Evolutionary conservation across 768 basidiomycete genomes (phyloP), one percentile per base, ranked within the genome.

Genomic region (Termitomyces heimii): DNA sequence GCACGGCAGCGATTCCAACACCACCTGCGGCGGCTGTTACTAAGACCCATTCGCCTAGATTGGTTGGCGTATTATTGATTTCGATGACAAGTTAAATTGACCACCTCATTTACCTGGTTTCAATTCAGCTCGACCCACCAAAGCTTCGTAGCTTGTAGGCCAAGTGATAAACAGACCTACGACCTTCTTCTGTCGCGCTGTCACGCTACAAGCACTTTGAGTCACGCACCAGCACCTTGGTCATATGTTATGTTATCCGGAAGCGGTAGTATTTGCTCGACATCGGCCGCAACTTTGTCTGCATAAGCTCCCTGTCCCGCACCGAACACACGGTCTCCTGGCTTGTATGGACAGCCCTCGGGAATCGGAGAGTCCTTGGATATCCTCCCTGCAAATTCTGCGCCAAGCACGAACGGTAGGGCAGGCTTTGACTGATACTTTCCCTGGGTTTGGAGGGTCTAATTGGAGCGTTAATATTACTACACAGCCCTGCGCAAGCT

Each of bases 21-120:
- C 94, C 96, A 3, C 96, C 96, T 1, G 95, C 96, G n/a, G 92
- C 91, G 7, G 94, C 96, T 50, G 93, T 92, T 4, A 98, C 86
- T 3, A 99, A 83, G 3, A 97, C 83, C 83, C 88, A 94, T 73
- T 98, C 96, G 22, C 89, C 90, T 89, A 49, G 8, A 34, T 42
- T 42, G 47, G n/a, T 20, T 52, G 22, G 12, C 22, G 55, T 9
- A 46, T 28, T 12, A 43, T 37, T 42, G 48, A 18, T 48, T 37
- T 16, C 43, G 13, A 49, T 20, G 20, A 14, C 20, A 49, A 51
- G 7, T 37, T 10, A 35, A 50, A 39, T 8, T 14, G 29, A 8
- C 24, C 3, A 35, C 31, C n/a, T 13, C 20, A 65, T 76, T 48
- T 37, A 86, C 92, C 94, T 53, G 83, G 72, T 66, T 94, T 84